A percentile compares a stretch with the other conserved stretches of the same genome.
Conservation (phyloP, 2,329 filamentous ascomycete species). For the Alternaria gaisen region DNA sequence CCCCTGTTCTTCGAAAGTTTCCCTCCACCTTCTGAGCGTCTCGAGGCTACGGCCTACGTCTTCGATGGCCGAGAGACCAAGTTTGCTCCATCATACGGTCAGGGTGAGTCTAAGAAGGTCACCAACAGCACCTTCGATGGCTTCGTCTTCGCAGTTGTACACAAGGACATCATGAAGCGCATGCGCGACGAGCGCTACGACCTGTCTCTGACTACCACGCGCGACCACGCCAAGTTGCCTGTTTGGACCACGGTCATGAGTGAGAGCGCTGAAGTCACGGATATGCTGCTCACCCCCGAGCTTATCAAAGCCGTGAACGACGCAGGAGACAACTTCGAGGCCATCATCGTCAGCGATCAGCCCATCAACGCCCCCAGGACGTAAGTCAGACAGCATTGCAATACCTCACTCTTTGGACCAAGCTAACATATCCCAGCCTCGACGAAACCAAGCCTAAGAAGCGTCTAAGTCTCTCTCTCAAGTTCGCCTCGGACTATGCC, state of each 20-base stretch:
- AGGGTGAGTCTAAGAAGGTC: conserved; percentile 69
- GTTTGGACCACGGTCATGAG: conserved; percentile 93
- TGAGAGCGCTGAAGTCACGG: conserved; percentile 94
- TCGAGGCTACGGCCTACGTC: conserved; percentile 81
- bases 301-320: conserved; percentile 79
- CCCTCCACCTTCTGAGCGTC: conserved; percentile 71
- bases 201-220: conserved; percentile 88
- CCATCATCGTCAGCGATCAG: conserved; percentile 89
- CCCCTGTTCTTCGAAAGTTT: conserved; percentile 84
- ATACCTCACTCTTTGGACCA: too few species aligned
- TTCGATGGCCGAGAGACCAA: conserved; percentile 92
- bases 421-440: conserved; percentile 62
- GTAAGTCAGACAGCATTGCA: conserved; percentile 61
- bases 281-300: conserved; percentile 85
- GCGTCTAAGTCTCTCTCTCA: conserved; percentile 79
- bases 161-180: conserved; percentile 92
- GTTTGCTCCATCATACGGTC: conserved; percentile 72
- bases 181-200: conserved; percentile 95
- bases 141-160: conserved; percentile 94
- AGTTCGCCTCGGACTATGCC: conserved; percentile 67
- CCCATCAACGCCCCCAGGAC: conserved; percentile 85
- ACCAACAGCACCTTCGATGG: conserved; percentile 76
- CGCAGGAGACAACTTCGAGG: conserved; percentile 79
- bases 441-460: conserved; percentile 87
- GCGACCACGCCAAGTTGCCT: conserved; percentile 90